These are phyloP conservation scores for Ophiocordyceps camponoti-leonardi DNA, from an alignment of 2,329 filamentous ascomycete genomes.

Conservation along the genomic window DNA sequence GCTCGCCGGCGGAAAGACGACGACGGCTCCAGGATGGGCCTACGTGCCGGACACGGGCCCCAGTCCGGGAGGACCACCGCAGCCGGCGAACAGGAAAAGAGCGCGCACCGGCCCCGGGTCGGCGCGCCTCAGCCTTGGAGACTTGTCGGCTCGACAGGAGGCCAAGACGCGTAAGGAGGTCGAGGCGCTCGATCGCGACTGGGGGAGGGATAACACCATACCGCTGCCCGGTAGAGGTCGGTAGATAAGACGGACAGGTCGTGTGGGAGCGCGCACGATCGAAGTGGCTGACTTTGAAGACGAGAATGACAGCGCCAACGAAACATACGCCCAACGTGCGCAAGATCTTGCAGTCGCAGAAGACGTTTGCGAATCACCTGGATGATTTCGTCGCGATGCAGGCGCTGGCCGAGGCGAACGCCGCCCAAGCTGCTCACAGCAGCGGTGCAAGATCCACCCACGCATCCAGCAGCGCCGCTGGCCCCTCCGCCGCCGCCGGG, in stretches of 20 bases:
- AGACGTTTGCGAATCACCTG: constrained; percentile 70
- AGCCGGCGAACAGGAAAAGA: constrained; percentile 50
- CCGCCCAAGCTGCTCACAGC: constrained; percentile 6
- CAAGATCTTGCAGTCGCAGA: constrained; percentile 63
- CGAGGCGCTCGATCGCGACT: constrained; percentile 68
- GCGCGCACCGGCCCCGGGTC: constrained; percentile 37
- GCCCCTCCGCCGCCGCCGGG: background rate
- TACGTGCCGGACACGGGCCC: constrained; percentile 66
- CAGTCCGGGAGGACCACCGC: constrained; percentile 32
- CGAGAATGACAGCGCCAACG: constrained; percentile 15
- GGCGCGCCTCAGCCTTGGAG: constrained; percentile 32
- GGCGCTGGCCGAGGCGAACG: constrained; percentile 21
- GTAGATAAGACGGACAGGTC: constrained; percentile 2
- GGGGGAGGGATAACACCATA: constrained; percentile 54
- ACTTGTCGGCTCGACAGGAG: constrained; percentile 67
- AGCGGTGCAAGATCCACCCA: constrained; percentile 7
- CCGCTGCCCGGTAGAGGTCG: constrained; percentile 36
- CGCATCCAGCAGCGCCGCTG: constrained; percentile 5
- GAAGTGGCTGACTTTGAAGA: background rate
- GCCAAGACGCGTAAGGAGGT: constrained; percentile 68
- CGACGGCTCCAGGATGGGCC: constrained; percentile 71
- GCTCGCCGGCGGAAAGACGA: constrained; percentile 52
- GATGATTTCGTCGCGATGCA: constrained; percentile 59
- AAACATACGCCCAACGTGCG: constrained; percentile 55
- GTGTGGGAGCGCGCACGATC: background rate